phyloP scores from a whole-genome alignment of 768 basidiomycete species.

The Mycena epipterygia region DNA sequence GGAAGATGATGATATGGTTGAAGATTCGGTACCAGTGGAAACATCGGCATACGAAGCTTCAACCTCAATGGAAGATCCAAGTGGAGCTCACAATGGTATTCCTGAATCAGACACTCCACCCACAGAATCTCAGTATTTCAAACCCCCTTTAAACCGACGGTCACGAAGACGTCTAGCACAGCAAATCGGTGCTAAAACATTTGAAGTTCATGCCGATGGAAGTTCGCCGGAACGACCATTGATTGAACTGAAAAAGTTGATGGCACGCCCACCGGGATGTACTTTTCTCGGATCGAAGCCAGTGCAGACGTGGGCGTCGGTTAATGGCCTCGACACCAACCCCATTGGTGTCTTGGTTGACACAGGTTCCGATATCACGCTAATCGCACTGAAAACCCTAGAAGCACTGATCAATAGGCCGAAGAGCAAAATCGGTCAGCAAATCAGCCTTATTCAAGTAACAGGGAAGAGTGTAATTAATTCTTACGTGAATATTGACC shows the following conservation, averaged over 20 bases:
- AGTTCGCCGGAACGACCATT: background rate
- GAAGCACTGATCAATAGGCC: constrained; percentile 22
- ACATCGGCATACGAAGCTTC: background rate
- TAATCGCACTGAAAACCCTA: constrained; percentile 42
- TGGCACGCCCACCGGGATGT: constrained; percentile 46
- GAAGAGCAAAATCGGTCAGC: constrained; percentile 41
- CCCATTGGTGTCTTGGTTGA: constrained; percentile 39
- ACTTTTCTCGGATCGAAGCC: constrained; percentile 49
- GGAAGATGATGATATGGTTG: background rate
- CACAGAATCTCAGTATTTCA: background rate
- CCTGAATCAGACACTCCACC: background rate
- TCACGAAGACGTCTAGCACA: constrained; percentile 17
- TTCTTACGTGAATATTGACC: constrained; percentile 43
- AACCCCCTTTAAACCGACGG: constrained; percentile 23
- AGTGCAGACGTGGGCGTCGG: constrained; percentile 28
- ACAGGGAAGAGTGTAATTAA: constrained; percentile 44
- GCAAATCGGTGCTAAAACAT: constrained; percentile 5
- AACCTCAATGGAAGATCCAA: background rate
- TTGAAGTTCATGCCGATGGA: background rate
- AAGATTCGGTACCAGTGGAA: background rate
- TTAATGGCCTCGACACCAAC: background rate
- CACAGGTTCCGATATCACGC: constrained; percentile 52
- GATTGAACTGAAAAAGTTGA: constrained; percentile 36
- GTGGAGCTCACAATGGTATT: background rate
- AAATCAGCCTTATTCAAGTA: constrained; percentile 48